Evolutionary conservation across 495 filamentous ascomycete species (phyloP).

Genomic region (Aspergillus nanangensis): DNA sequence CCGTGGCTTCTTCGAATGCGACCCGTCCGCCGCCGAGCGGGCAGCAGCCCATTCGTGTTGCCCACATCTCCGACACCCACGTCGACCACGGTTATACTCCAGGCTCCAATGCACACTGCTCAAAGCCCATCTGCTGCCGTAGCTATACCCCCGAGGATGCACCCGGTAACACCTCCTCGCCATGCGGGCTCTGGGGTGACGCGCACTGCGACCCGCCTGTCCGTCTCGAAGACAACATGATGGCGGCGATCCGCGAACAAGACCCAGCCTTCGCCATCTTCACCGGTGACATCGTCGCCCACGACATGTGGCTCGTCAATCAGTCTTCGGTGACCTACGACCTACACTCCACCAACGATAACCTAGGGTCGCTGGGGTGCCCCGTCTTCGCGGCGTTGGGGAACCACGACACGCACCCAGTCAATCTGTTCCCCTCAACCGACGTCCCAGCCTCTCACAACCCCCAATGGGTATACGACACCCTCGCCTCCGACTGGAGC

Average conservation of each 20-base stretch:
- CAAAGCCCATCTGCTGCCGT: constrained; percentile 54
- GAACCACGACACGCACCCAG: constrained; percentile 52
- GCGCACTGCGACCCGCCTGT: constrained; percentile 47
- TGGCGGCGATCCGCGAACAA: constrained; percentile 36
- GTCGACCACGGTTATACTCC: constrained; percentile 47
- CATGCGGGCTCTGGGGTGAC: constrained; percentile 46
- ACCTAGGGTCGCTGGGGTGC: constrained; percentile 25
- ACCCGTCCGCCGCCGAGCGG: constrained; percentile 40
- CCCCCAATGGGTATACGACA: constrained; percentile 49
- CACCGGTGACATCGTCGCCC: constrained; percentile 27
- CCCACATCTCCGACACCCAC: constrained; percentile 55
- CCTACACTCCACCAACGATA: constrained; percentile 39
- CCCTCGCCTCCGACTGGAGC: constrained; percentile 41
- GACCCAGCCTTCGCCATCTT: constrained; percentile 25
- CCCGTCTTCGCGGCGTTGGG: constrained; percentile 47
- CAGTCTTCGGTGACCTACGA: constrained; percentile 35
- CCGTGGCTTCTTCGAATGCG: constrained; percentile 35
- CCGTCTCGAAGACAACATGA: constrained; percentile 49
- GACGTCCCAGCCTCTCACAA: constrained; percentile 24
- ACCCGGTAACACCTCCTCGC: constrained; percentile 36
- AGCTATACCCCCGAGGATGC: constrained; percentile 38
- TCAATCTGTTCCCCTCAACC: constrained; percentile 45
- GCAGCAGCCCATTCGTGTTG: constrained; percentile 42
- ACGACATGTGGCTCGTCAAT: constrained; percentile 25
- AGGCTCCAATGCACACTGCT: constrained; percentile 46